phyloP scores from a whole-genome alignment of 2,329 filamentous ascomycete genomes.

The Nemania abortiva region DNA sequence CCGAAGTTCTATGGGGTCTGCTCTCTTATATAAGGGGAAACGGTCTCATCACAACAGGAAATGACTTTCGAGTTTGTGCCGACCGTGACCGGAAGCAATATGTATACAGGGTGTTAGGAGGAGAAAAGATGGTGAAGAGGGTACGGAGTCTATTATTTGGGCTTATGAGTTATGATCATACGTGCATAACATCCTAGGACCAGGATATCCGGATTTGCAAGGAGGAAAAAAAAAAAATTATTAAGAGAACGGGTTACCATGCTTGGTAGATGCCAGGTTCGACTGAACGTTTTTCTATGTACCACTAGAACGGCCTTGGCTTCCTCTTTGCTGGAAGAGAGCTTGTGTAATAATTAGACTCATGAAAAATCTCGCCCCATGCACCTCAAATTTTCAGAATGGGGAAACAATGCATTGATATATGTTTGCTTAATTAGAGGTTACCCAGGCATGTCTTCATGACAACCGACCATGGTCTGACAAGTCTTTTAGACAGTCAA shows the following conservation, averaged over 20 bases:
- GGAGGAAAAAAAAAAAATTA: conserved; percentile 1
- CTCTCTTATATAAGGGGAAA: not conserved
- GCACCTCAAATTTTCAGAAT: not conserved
- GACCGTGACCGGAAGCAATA: not conserved
- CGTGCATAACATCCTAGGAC: not conserved
- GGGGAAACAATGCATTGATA: not conserved
- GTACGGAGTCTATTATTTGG: not conserved
- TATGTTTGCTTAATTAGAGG: not conserved
- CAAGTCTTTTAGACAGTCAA: too few species aligned
- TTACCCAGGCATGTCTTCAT: not conserved
- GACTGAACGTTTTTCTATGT: conserved; percentile 20
- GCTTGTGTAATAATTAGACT: conserved; percentile 17
- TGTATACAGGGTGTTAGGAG: not conserved
- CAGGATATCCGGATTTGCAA: not conserved
- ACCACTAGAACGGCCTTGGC: conserved; percentile 25
- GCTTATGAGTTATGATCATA: not conserved
- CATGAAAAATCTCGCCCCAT: conserved; percentile 9
- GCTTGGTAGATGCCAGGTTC: not conserved
- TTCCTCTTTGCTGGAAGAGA: not conserved
- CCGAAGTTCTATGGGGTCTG: not conserved
- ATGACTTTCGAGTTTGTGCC: not conserved
- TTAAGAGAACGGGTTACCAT: conserved; percentile 4
- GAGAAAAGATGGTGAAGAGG: not conserved
- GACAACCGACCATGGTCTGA: not conserved
- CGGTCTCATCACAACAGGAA: not conserved